Base-by-base conservation (phyloP, 1,284 basidiomycete species). In the Coniferiporia sulphurascens region DNA sequence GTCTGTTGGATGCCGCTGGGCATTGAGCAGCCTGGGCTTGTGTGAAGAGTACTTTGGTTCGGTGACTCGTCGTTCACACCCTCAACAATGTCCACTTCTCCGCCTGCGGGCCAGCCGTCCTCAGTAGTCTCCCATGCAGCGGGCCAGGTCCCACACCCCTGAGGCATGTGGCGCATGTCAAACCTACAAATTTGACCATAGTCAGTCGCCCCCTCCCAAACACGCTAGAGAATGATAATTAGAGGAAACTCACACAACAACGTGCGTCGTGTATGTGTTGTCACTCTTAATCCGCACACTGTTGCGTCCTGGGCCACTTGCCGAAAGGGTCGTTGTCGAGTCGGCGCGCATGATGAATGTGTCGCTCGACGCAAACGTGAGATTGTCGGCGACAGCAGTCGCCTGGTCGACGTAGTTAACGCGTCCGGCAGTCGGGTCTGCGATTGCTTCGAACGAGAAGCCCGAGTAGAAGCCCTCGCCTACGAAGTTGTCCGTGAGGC, bases 31-130 rank as follows among this genome's bases (percentile, higher is more conserved):
- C 78, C 82, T 81, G 56, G 48, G 59, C 70, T 74, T 0, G 87
- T 87, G 68, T 91, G 89, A 9, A 92, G 71, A 12, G 84, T 86
- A 1, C 79, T 76, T 54, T 76, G 73, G 66, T 91, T 83, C 10
- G 82, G 76, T 0, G 70, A 68, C 64, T 76, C 69, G 65, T 80
- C 77, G 65, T 89, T 87, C 41, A 87, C 81, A 12, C 82, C 86
- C 69, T 89, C 87, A 13, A 89, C 57, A 52, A 89, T 85, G 69
- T 89, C 87, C 22, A 87, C 77, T 69, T 89, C 83, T 0, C 84
- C 84, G 19, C 51, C 19, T 2, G 44, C 46, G 3, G 60, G 63
- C 61, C 61, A 62, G 49, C 58, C 72, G 70, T 56, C 68, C 62
- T 12, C 65, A 35, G 71, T 72, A 41, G 70, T 63, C 62, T 74